Conservation (phyloP, 176 grass and related monocot genomes). For the Oryza glaberrima region DNA sequence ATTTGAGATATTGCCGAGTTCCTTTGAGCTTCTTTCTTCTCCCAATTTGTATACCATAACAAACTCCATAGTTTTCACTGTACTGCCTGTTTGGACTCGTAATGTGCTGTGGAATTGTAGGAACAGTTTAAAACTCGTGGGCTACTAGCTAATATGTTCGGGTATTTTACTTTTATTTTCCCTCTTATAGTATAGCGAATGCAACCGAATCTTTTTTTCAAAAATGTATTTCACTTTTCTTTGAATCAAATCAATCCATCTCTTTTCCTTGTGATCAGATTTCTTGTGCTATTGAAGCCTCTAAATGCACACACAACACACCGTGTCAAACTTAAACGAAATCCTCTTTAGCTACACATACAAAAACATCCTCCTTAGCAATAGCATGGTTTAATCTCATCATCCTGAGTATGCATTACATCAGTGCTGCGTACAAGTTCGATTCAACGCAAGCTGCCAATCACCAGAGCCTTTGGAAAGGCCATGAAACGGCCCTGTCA, state of each 20-base stretch:
- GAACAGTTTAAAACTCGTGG: neutral
- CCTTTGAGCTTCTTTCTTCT: neutral
- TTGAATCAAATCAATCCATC: neutral
- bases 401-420: conserved; percentile 52
- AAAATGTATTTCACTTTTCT: neutral
- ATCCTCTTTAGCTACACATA: neutral
- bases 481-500: conserved; percentile 38
- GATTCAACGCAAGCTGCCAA: conserved; percentile 30
- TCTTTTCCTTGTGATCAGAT: neutral
- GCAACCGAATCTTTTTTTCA: too few species aligned
- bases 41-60: neutral
- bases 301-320: neutral
- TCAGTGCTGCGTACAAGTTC: conserved; percentile 29
- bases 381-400: conserved; percentile 41
- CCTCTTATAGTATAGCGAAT: too few species aligned
- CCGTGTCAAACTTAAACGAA: neutral
- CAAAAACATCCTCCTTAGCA: neutral
- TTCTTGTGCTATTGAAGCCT: conserved; percentile 11
- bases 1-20: too few species aligned
- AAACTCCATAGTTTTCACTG: neutral
- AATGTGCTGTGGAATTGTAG: neutral
- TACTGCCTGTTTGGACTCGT: neutral
- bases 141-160: neutral
- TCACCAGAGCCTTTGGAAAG: conserved; percentile 25
- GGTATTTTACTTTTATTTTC: neutral